A percentile compares a stretch with the other conserved stretches of the same genome.
These are phyloP conservation scores for Globisporangium parvum DNA, from an alignment of 352 stramenopile species.

Conservation along the genomic window DNA sequence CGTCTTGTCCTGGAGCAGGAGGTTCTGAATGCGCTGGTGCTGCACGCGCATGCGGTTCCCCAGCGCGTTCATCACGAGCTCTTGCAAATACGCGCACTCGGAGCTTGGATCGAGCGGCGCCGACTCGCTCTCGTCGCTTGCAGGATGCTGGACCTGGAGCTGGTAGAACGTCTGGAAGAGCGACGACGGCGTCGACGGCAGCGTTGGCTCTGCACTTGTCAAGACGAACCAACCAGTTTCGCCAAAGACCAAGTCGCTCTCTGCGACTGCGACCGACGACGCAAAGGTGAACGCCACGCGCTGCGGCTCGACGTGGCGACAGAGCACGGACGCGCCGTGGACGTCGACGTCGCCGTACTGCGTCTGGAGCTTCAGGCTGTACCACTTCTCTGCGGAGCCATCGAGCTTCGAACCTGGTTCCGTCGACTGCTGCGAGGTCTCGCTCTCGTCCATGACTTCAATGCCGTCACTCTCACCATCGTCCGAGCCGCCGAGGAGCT, in stretches of 20 bases:
- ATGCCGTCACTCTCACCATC: not conserved
- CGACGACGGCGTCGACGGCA: not conserved
- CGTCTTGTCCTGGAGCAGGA: not conserved
- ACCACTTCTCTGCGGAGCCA: constrained; percentile 7
- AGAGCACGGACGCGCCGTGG: constrained; percentile 5
- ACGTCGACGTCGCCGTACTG: constrained; percentile 9
- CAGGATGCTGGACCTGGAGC: constrained; percentile 3
- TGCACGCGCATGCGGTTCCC: constrained; percentile 12
- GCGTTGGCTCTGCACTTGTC: not conserved
- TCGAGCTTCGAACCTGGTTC: not conserved
- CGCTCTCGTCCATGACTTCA: not conserved
- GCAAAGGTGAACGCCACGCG: constrained; percentile 8
- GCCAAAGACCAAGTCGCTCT: constrained; percentile 9
- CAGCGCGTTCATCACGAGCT: constrained; percentile 12
- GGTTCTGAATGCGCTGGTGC: constrained; percentile 9
- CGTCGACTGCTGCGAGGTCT: not conserved
- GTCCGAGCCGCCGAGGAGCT: not conserved
- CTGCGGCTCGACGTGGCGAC: not conserved
- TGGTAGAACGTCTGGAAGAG: constrained; percentile 16
- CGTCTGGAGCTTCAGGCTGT: constrained; percentile 3
- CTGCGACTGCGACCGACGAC: constrained; percentile 7
- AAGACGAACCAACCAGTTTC: constrained; percentile 11
- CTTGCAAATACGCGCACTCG: constrained; percentile 8
- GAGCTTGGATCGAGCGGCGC: not conserved
- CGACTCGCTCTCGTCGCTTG: not conserved